A percentile compares a stretch with the other conserved stretches of the same genome.
Conservation (phyloP, 257 asterid species). For the Ehretia macrophylla region DNA sequence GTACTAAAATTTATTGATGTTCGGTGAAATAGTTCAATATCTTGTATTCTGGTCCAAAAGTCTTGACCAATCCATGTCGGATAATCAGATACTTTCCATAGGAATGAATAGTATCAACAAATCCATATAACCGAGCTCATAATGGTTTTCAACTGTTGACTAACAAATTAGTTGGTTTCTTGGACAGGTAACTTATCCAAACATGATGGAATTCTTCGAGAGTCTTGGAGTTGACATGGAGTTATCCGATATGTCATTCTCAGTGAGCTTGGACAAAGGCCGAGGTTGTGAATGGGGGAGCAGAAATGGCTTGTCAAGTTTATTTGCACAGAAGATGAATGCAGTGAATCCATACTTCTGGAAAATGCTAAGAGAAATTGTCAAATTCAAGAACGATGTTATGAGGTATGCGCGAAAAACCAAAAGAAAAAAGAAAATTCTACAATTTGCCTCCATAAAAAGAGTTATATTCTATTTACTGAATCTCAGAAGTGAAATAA, state of each 20-base stretch:
- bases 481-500: neutral
- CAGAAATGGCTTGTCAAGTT: conserved; percentile 60
- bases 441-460: too few species aligned
- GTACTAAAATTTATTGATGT: too few species aligned
- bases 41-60: too few species aligned
- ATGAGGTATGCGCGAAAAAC: conserved; percentile 42
- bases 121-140: too few species aligned
- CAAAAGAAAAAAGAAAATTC: too few species aligned
- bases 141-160: neutral
- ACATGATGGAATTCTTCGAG: conserved; percentile 96
- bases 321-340: conserved; percentile 89
- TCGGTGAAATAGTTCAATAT: too few species aligned
- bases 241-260: conserved; percentile 86
- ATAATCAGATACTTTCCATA: too few species aligned
- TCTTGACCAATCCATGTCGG: too few species aligned
- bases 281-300: conserved; percentile 93
- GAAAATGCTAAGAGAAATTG: conserved; percentile 80
- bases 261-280: conserved; percentile 88
- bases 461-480: too few species aligned
- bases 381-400: conserved; percentile 77
- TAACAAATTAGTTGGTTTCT: neutral
- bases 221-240: conserved; percentile 91
- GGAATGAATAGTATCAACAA: too few species aligned
- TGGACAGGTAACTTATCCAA: conserved; percentile 91
- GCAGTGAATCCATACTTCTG: conserved; percentile 64